phyloP scores from a whole-genome alignment of 2,329 filamentous ascomycete genomes.

The Teratosphaeria gauchensis region DNA sequence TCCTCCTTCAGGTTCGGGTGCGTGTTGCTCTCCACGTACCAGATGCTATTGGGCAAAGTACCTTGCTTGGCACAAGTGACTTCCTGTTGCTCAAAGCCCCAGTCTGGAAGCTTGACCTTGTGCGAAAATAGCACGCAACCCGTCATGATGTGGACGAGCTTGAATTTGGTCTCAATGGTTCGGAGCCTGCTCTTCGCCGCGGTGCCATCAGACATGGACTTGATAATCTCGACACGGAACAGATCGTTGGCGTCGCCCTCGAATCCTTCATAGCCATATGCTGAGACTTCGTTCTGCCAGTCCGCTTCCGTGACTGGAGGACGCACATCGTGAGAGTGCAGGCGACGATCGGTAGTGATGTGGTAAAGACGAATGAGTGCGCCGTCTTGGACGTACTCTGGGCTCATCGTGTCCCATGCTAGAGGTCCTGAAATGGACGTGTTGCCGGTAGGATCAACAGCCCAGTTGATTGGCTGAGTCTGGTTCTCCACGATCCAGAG shows the following conservation, averaged over 20 bases:
- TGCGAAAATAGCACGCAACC: constrained; percentile 94
- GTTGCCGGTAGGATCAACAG: constrained; percentile 38
- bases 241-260: constrained; percentile 93
- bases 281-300: constrained; percentile 49
- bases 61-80: constrained; percentile 92
- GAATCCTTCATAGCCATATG: constrained; percentile 95
- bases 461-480: constrained; percentile 66
- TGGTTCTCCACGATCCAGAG: constrained; percentile 90
- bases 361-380: constrained; percentile 78
- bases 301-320: constrained; percentile 77
- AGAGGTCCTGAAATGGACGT: constrained; percentile 67
- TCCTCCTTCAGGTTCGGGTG: constrained; percentile 64
- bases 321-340: constrained; percentile 93
- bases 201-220: constrained; percentile 70
- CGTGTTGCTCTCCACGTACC: constrained; percentile 88
- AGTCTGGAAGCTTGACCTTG: constrained; percentile 96
- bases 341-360: constrained; percentile 67
- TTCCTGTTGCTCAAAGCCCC: constrained; percentile 97
- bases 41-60: constrained; percentile 89
- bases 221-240: constrained; percentile 91
- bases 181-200: constrained; percentile 75
- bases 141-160: constrained; percentile 90
- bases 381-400: constrained; percentile 65
- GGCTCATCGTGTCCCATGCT: constrained; percentile 67
- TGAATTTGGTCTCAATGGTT: constrained; percentile 95